Base-by-base conservation (phyloP, 2,329 filamentous ascomycete species). In the Bipolaris bicolor region DNA sequence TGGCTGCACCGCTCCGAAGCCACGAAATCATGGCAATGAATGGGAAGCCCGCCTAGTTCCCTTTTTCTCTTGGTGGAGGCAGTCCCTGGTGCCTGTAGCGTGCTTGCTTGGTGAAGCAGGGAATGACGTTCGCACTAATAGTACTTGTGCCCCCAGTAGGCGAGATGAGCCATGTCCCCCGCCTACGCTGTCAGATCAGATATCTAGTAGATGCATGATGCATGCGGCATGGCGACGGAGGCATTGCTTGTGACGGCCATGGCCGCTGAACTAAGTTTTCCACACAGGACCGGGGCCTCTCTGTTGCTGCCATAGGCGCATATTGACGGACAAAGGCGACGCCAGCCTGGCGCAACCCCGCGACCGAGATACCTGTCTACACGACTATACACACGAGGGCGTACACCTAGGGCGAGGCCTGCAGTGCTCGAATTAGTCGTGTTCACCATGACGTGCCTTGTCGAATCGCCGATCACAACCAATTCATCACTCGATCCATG, bases 401-500 rank as follows among this genome's bases (percentile, higher is more conserved):
- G 37, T 20, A 31, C 18, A 18, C 18, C 37, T 18, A 39, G n/a
- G 7, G 15, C 37, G n/a, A 16, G 9, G 11, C 37, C 2, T 10
- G 37, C 37, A 24, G 24, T 39, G 20, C 39, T n/a, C 37, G 33
- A 43, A 45, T 22, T 40, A 9, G 15, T n/a, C 11, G 24, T 15
- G 20, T 15, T 20, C 18, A 40, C 29, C 5, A 52, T 52, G 49
- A 52, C 40, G 40, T 52, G 31, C 49, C 46, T 37, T 15, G 20
- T 48, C 37, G 20, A 20, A 56, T 58, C 56, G 56, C 41, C 56
- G 52, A 58, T 58, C 46, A 31, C 34, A n/a, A 18, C 24, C 52
- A 39, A 26, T 47, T 36, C 29, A 37, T 36, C 54, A 48, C 20
- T 44, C 45, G 45, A 52, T 54, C 36, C 36, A 50, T 55, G 52